A percentile compares a stretch with the other conserved stretches of the same genome.
phyloP scores from a whole-genome alignment of 192 early-diverging fungal genomes.

The Entomortierella parvispora region DNA sequence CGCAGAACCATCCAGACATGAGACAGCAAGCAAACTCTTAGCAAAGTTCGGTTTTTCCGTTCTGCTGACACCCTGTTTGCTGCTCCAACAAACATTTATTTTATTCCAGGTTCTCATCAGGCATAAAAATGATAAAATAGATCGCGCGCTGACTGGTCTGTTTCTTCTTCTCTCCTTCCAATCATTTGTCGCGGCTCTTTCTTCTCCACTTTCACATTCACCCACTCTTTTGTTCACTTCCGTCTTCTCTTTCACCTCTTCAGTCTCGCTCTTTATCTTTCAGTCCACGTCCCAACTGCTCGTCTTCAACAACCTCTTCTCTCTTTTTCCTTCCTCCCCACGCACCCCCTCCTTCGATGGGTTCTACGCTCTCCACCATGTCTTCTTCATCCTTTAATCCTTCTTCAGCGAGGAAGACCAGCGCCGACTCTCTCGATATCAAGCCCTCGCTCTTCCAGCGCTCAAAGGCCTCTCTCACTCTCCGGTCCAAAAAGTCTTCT shows the following conservation, averaged over 20 bases:
- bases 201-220: not conserved
- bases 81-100: too few relatives aligned
- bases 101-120: too few relatives aligned
- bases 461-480: slow-evolving; percentile 29
- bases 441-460: slow-evolving; percentile 48
- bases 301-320: not conserved
- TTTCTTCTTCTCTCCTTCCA: too few relatives aligned
- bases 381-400: not conserved
- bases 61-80: too few relatives aligned
- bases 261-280: slow-evolving; percentile 4
- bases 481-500: slow-evolving; percentile 31
- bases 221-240: not conserved
- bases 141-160: not conserved
- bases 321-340: not conserved
- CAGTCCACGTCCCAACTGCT: not conserved
- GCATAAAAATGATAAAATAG: not conserved
- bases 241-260: not conserved
- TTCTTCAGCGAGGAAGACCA: slow-evolving; percentile 8
- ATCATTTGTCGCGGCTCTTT: not conserved
- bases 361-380: slow-evolving; percentile 23
- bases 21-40: too few relatives aligned
- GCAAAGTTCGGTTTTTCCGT: too few relatives aligned
- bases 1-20: not conserved
- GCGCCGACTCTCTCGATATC: slow-evolving; percentile 2
- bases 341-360: slow-evolving; percentile 9